Percentiles rank a stretch among this genome's conserved stretches.
Evolutionary conservation across 106 monocot species (phyloP).

Genomic region (Amphibolis antarctica): DNA sequence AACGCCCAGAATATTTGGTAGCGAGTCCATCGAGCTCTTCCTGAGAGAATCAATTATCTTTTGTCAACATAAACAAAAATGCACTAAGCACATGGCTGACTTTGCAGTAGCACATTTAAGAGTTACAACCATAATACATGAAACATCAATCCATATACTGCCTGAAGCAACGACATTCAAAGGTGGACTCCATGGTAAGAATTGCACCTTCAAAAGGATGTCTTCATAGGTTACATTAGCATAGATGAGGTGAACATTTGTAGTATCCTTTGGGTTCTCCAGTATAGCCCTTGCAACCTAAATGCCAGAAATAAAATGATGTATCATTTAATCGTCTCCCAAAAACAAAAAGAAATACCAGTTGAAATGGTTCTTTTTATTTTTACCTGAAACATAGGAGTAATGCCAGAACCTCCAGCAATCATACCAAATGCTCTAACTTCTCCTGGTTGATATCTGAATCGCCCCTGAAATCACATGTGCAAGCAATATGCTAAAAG

Average conservation of each 20-base stretch:
- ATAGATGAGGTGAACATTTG: constrained; percentile 83
- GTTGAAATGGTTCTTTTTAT: background rate
- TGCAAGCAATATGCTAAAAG: background rate
- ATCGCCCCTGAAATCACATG: constrained; percentile 63
- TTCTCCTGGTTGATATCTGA: constrained; percentile 81
- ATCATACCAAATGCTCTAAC: constrained; percentile 95
- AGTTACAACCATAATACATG: background rate
- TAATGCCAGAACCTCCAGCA: constrained; percentile 97
- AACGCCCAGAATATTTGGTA: constrained; percentile 53
- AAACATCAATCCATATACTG: background rate
- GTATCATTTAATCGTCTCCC: background rate
- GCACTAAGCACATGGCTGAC: background rate
- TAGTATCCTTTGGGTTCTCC: constrained; percentile 81
- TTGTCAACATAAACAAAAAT: background rate
- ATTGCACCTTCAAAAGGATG: constrained; percentile 81
- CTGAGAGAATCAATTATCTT: constrained; percentile 19
- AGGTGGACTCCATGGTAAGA: background rate
- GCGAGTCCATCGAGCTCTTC: constrained; percentile 69
- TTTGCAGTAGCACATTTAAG: background rate
- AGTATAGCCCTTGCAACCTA: constrained; percentile 91
- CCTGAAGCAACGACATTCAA: background rate
- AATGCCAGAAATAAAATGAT: background rate
- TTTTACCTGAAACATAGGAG: constrained; percentile 95
- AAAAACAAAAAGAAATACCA: background rate
- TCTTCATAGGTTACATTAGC: constrained; percentile 92